phyloP scores from a whole-genome alignment of 352 stramenopile genomes.

The Phytophthora colocasiae region DNA sequence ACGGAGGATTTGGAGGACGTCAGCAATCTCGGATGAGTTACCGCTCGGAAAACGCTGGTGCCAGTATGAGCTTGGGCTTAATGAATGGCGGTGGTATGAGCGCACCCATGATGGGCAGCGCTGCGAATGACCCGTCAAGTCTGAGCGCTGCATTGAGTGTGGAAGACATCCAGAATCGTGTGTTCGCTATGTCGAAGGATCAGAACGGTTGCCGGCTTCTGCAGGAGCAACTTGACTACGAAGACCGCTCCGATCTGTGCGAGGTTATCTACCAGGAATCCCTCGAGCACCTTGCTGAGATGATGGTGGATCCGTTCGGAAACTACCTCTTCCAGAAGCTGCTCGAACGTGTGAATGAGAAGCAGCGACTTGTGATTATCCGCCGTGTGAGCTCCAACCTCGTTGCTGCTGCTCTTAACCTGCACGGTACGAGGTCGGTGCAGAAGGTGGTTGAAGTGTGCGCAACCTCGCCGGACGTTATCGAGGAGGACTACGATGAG shows the following conservation, averaged over 20 bases:
- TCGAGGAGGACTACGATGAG: conserved; percentile 58
- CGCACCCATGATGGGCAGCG: conserved; percentile 35
- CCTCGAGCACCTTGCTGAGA: conserved; percentile 95
- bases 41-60: conserved; percentile 33
- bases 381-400: conserved; percentile 93
- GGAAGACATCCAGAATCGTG: conserved; percentile 79
- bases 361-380: conserved; percentile 94
- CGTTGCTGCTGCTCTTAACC: conserved; percentile 96
- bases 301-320: conserved; percentile 99
- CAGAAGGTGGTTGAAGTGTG: conserved; percentile 98
- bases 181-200: conserved; percentile 94
- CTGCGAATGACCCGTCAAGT: conserved; percentile 28
- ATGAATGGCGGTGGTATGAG: conserved; percentile 39
- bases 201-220: conserved; percentile 98
- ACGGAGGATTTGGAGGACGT: conserved; percentile 30
- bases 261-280: conserved; percentile 97
- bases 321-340: conserved; percentile 99
- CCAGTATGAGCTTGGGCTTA: conserved; percentile 27
- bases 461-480: conserved; percentile 79
- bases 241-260: conserved; percentile 91
- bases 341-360: conserved; percentile 93
- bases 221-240: conserved; percentile 96
- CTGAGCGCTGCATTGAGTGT: conserved; percentile 62
- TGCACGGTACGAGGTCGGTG: conserved; percentile 98
- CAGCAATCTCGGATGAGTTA: conserved; percentile 38